Base-by-base conservation (phyloP, 225 moss, liverwort and hornwort genomes). In the Pseudoscleropodium purum region DNA sequence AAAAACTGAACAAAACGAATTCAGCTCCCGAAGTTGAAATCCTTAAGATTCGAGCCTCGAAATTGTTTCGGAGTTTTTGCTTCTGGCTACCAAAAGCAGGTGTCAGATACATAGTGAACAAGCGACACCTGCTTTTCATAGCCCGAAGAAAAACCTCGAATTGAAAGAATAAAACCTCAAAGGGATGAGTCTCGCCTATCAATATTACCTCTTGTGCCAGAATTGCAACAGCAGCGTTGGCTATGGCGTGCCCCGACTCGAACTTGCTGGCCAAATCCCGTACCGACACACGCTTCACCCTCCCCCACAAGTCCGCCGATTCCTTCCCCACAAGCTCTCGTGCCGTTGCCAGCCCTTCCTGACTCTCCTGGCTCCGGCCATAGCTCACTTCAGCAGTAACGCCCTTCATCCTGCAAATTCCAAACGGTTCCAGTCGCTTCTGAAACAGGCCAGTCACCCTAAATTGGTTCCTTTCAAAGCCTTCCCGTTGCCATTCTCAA, bases 241-340 rank as follows among this genome's bases (percentile, higher is more conserved):
- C 94, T 11, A 91, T 83, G 79, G 95, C 91, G 75, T 94, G 91
- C 43, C 91, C 92, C n/a, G 88, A 89, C 87, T 95, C 95, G 66
- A 95, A 95, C 86, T 93, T 94, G 82, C 75, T 91, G 20, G 95
- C 95, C 89, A 95, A 91, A 84, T 95, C 95, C 33, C 94, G 94
- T 11, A 95, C 95, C 11, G 95, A 95, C 79, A 95, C 30, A 45
- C 94, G 75, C 89, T 90, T 91, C 68, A 37, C 90, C 65, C 90
- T 76, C 23, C 92, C 92, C 90, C 91, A 89, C 76, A 95, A 47
- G 75, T 95, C 93, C 23, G 92, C 92, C 25, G 93, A 92, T 84
- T 95, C 95, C 73, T 95, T 93, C 27, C 89, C 91, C 82, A 95
- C 85, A 57, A 95, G 59, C 76, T 95, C 92, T 66, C 91, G 88